Evolutionary conservation across 352 stramenopile genomes (phyloP).

Genomic region (Globisporangium paroecandrum): DNA sequence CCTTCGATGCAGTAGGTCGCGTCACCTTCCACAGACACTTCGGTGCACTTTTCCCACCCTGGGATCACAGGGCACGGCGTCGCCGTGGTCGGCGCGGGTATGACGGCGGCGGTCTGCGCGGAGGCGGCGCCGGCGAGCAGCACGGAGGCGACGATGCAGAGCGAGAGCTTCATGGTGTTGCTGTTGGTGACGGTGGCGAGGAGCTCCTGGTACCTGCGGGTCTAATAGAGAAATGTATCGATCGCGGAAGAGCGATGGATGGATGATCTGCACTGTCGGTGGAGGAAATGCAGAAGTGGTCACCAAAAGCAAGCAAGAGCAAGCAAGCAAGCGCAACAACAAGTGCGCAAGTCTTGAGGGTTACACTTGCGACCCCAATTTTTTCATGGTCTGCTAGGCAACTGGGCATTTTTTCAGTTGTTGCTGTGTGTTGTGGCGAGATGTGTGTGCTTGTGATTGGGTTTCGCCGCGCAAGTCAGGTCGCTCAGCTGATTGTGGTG

Average conservation of each 20-base stretch:
- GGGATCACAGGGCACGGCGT: slow-evolving; percentile 10
- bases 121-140: background rate
- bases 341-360: background rate
- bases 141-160: background rate
- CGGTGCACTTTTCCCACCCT: slow-evolving; percentile 21
- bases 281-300: background rate
- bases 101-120: background rate
- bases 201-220: slow-evolving; percentile 3
- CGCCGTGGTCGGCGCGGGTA: background rate
- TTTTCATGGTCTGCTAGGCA: background rate
- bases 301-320: background rate
- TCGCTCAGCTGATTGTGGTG: background rate
- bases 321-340: too few relatives aligned
- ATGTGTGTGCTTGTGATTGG: slow-evolving; percentile 1
- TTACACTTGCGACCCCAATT: background rate
- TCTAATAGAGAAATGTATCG: background rate
- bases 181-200: background rate
- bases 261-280: background rate
- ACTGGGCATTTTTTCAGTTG: background rate
- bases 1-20: slow-evolving; percentile 72
- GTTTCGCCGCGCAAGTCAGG: background rate
- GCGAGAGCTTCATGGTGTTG: slow-evolving; percentile 11
- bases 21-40: slow-evolving; percentile 66
- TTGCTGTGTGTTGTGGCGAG: background rate
- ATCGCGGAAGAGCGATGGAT: background rate